These are phyloP conservation scores for Salix suchowensis DNA, from an alignment of 345 rosid species.

Conservation along the genomic window DNA sequence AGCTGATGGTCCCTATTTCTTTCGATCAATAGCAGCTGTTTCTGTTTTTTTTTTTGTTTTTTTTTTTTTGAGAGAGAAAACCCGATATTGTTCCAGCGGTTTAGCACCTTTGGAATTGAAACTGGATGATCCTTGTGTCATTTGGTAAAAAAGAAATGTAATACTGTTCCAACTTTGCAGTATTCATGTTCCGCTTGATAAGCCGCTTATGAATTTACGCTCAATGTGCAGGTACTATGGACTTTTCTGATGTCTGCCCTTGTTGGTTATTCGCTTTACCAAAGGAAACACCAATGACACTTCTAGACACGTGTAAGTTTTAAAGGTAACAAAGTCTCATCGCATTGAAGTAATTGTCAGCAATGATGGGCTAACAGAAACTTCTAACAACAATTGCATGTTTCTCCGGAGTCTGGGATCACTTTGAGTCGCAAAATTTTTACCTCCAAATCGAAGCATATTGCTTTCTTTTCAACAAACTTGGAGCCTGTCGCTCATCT, in stretches of 20 bases:
- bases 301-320: background rate
- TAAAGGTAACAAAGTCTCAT: background rate
- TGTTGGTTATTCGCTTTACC: slow-evolving; percentile 95
- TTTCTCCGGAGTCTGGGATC: background rate
- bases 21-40: background rate
- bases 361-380: background rate
- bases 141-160: background rate
- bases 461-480: background rate
- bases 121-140: background rate
- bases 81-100: background rate
- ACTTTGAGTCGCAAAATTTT: background rate
- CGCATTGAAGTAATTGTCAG: background rate
- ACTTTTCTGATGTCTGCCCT: slow-evolving; percentile 95
- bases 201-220: background rate
- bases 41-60: background rate
- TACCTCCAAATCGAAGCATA: background rate
- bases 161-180: background rate
- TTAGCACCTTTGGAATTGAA: background rate
- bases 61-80: background rate
- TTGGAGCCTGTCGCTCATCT: background rate
- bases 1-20: background rate
- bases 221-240: slow-evolving; percentile 70
- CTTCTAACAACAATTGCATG: slow-evolving; percentile 7
- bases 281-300: slow-evolving; percentile 63
- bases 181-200: background rate